phyloP scores from a whole-genome alignment of 2,329 filamentous ascomycete genomes.

The Magnaporthiopsis rhizophila region DNA sequence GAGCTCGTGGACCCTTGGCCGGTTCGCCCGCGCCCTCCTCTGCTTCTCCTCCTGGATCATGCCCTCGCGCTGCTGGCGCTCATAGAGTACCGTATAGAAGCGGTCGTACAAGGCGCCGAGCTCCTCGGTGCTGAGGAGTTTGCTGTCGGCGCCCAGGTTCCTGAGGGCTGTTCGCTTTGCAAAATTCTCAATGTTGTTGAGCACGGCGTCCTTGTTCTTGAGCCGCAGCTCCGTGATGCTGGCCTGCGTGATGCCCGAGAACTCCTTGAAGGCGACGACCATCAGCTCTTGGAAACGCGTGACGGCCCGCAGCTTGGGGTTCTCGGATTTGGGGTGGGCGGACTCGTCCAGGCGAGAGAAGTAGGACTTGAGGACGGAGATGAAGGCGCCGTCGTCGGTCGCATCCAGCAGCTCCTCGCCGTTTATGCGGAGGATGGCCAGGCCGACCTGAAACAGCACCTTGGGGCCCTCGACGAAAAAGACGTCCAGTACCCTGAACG shows the following conservation, averaged over 20 bases:
- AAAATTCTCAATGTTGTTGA: conserved; percentile 95
- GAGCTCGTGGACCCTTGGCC: conserved; percentile 22
- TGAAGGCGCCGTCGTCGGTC: conserved; percentile 90
- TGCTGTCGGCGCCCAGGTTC: conserved; percentile 93
- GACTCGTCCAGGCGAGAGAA: conserved; percentile 91
- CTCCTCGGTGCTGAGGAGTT: conserved; percentile 77
- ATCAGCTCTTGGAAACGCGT: conserved; percentile 97
- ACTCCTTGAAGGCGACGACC: conserved; percentile 98
- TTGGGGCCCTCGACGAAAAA: conserved; percentile 98
- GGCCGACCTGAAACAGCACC: conserved; percentile 90
- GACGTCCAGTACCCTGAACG: conserved; percentile 91
- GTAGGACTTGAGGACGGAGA: conserved; percentile 90
- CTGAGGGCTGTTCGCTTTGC: conserved; percentile 94
- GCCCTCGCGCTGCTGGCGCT: conserved; percentile 75
- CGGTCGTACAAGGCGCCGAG: conserved; percentile 86
- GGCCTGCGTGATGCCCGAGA: conserved; percentile 87
- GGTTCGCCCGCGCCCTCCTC: conserved; percentile 55
- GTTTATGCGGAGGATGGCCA: conserved; percentile 96
- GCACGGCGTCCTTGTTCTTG: conserved; percentile 88
- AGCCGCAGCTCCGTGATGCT: conserved; percentile 82
- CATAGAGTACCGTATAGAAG: conserved; percentile 88
- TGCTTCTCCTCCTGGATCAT: conserved; percentile 70
- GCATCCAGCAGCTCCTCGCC: conserved; percentile 93
- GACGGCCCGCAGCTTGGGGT: conserved; percentile 85
- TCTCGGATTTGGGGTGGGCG: conserved; percentile 90